Conservation (phyloP, 1,284 basidiomycete genomes). For the Vanrija humicola region DNA sequence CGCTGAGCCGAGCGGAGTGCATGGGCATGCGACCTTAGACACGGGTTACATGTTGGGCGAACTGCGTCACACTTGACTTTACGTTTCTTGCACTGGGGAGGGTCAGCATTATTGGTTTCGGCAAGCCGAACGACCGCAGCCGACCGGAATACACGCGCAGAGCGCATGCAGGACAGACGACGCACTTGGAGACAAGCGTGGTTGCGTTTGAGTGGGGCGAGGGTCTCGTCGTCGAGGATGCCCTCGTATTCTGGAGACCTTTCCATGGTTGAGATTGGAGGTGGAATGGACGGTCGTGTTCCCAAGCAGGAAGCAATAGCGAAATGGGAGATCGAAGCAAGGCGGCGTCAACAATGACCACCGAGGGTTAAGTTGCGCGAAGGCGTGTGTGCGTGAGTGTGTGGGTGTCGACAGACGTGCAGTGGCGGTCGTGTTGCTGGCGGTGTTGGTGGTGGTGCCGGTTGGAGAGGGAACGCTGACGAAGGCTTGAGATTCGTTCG, state of each 20-base stretch:
- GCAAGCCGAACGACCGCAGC: background rate
- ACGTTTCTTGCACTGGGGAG: conserved; percentile 40
- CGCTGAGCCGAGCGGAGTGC: conserved; percentile 39
- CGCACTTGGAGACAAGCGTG: conserved; percentile 37
- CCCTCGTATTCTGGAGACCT: conserved; percentile 21
- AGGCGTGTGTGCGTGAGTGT: too few relatives aligned
- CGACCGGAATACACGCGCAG: background rate
- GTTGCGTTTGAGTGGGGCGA: conserved; percentile 44
- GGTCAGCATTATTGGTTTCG: background rate
- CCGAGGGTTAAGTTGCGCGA: too few relatives aligned
- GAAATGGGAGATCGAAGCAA: too few relatives aligned
- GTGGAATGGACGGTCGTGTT: background rate
- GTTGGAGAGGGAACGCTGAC: too few relatives aligned
- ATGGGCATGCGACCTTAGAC: conserved; percentile 43
- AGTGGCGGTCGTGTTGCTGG: too few relatives aligned
- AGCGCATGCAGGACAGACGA: background rate
- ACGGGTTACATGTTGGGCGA: conserved; percentile 39
- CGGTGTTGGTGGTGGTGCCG: too few relatives aligned
- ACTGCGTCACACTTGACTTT: conserved; percentile 46
- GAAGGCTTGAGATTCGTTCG: too few relatives aligned
- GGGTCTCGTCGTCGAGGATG: conserved; percentile 39
- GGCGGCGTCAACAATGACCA: too few relatives aligned
- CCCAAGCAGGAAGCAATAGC: background rate
- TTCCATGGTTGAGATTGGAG: conserved; percentile 8
- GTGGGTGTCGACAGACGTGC: too few relatives aligned